Conservation (phyloP, 345 rosid genomes). For the Mercurialis annua region DNA sequence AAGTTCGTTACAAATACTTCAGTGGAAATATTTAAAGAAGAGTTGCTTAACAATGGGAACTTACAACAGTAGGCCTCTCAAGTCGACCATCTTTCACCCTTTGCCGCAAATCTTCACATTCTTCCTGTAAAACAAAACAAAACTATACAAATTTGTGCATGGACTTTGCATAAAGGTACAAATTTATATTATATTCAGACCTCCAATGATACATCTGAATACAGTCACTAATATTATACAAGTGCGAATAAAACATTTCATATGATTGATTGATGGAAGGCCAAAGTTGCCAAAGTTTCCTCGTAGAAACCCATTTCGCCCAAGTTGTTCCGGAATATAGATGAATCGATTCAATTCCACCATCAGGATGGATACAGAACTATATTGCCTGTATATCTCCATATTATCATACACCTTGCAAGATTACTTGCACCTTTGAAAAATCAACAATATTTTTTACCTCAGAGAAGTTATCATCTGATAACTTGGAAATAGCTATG, state of each 20-base stretch:
- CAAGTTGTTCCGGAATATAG: no score
- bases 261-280: not conserved
- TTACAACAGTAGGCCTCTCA: not conserved
- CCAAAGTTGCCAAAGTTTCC: no score
- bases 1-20: not conserved
- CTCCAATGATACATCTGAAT: not conserved
- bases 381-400: not conserved
- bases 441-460: slow-evolving; percentile 21
- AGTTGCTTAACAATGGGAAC: no score
- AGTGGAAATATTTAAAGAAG: no score
- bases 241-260: not conserved
- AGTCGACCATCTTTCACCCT: slow-evolving; percentile 12
- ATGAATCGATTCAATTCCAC: no score
- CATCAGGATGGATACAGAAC: no score
- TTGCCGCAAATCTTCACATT: slow-evolving; percentile 44
- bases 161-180: not conserved
- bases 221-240: not conserved
- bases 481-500: slow-evolving; percentile 34
- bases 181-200: not conserved
- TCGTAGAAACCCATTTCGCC: no score
- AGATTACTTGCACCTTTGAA: not conserved
- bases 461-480: slow-evolving; percentile 47
- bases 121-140: slow-evolving; percentile 44
- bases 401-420: not conserved
- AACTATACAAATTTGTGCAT: not conserved